Conservation (phyloP, 176 grass and related monocot species). For the Bothriochloa decipiens region DNA sequence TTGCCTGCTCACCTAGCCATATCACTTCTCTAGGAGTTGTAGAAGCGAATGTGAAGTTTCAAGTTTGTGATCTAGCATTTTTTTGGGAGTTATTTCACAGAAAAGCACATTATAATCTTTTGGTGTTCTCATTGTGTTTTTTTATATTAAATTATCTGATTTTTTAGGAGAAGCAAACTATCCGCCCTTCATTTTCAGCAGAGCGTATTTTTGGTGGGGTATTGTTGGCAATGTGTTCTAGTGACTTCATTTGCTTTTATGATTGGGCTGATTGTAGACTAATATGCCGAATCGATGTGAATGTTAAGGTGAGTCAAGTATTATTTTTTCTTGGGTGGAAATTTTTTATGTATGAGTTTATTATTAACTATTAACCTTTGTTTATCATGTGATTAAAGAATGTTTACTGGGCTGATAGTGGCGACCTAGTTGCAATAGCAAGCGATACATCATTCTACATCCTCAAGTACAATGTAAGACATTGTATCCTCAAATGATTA, state of each 20-base stretch:
- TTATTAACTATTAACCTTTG: constrained; percentile 36
- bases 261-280: constrained; percentile 94
- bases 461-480: constrained; percentile 92
- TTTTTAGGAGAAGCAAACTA: constrained; percentile 92
- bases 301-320: constrained; percentile 73
- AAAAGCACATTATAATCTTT: not conserved
- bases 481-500: constrained; percentile 39
- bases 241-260: constrained; percentile 99
- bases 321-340: constrained; percentile 15
- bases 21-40: not conserved
- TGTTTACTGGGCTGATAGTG: constrained; percentile 95
- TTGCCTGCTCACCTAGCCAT: not conserved
- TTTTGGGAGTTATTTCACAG: not conserved
- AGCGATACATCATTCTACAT: constrained; percentile 98
- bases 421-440: constrained; percentile 93
- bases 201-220: constrained; percentile 94
- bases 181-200: constrained; percentile 82
- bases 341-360: constrained; percentile 18
- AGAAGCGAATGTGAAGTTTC: constrained; percentile 19
- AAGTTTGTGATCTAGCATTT: constrained; percentile 13
- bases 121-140: not conserved
- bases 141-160: constrained; percentile 34
- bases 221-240: constrained; percentile 92
- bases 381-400: constrained; percentile 56
- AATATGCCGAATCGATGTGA: constrained; percentile 95